These are phyloP conservation scores for Blastobotrys aristatus DNA, from an alignment of 1,139 yeast species.

Conservation along the genomic window DNA sequence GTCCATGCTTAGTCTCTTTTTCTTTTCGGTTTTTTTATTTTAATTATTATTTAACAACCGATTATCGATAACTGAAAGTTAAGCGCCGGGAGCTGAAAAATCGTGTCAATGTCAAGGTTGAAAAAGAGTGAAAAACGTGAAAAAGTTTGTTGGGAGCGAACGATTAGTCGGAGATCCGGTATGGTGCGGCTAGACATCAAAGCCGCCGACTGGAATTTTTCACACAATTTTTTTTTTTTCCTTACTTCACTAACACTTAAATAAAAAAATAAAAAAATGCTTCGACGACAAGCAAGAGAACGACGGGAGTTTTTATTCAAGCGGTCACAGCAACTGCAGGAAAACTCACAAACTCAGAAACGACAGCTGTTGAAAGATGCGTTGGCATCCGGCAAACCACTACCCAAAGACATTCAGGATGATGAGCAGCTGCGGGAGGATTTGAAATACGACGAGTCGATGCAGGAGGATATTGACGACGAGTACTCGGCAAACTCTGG, in stretches of 20 bases:
- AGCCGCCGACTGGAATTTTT: too few relatives aligned
- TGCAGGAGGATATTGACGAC: constrained; percentile 61
- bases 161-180: too few relatives aligned
- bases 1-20: constrained; percentile 20
- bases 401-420: constrained; percentile 85
- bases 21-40: not conserved
- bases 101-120: too few relatives aligned
- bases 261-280: not conserved
- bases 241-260: not conserved
- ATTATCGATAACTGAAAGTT: too few relatives aligned
- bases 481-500: constrained; percentile 89
- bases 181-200: too few relatives aligned
- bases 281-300: constrained; percentile 88
- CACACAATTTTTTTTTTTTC: not conserved
- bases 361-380: constrained; percentile 84
- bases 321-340: constrained; percentile 85
- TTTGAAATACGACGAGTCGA: constrained; percentile 74
- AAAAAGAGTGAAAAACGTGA: too few relatives aligned
- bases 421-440: constrained; percentile 77
- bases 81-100: too few relatives aligned
- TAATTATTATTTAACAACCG: not conserved
- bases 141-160: too few relatives aligned
- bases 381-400: constrained; percentile 83
- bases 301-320: constrained; percentile 88
- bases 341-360: constrained; percentile 77